Conservation (phyloP, 2,329 filamentous ascomycete genomes). For the Colletotrichum sidae region DNA sequence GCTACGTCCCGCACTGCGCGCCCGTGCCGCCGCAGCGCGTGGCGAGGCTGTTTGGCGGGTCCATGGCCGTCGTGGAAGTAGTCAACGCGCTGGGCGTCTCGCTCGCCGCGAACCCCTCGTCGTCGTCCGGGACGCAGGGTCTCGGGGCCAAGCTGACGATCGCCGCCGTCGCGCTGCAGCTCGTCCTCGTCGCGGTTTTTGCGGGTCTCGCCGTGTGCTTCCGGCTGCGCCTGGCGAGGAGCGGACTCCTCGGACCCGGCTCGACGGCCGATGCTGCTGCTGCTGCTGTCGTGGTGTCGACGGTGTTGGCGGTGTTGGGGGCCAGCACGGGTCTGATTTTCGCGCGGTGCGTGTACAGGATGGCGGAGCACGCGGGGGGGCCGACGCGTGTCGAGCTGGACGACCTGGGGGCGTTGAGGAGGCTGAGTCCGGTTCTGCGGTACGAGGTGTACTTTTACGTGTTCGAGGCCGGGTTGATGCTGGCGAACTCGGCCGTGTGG, state of each 20-base stretch:
- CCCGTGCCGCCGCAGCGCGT: slow-evolving; percentile 62
- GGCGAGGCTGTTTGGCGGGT: slow-evolving; percentile 57
- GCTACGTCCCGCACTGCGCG: slow-evolving; percentile 70
- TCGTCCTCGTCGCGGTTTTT: slow-evolving; percentile 60
- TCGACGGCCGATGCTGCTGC: slow-evolving; percentile 29
- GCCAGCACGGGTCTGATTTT: slow-evolving; percentile 57
- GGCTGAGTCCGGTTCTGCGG: slow-evolving; percentile 58
- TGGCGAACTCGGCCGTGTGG: slow-evolving; percentile 60
- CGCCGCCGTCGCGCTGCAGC: slow-evolving; percentile 58
- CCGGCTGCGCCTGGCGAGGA: slow-evolving; percentile 50
- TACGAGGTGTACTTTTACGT: slow-evolving; percentile 71
- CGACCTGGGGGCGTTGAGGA: slow-evolving; percentile 19
- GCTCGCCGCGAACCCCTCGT: slow-evolving; percentile 51
- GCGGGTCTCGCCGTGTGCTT: slow-evolving; percentile 56
- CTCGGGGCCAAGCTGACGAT: slow-evolving; percentile 53
- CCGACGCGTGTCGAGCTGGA: slow-evolving; percentile 15
- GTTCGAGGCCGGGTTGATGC: slow-evolving; percentile 66
- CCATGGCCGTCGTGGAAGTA: slow-evolving; percentile 58
- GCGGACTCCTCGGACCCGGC: slow-evolving; percentile 25
- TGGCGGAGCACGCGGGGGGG: slow-evolving; percentile 57
- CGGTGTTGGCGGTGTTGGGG: slow-evolving; percentile 54
- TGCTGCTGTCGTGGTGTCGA: slow-evolving; percentile 11
- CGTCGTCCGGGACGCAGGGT: slow-evolving; percentile 42
- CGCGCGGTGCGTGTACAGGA: slow-evolving; percentile 61
- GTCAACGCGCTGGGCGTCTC: slow-evolving; percentile 59